Percentiles rank a stretch among this genome's conserved stretches.
These are phyloP conservation scores for Sungouiella thailandica DNA, from an alignment of 805 yeast species.

Conservation along the genomic window DNA sequence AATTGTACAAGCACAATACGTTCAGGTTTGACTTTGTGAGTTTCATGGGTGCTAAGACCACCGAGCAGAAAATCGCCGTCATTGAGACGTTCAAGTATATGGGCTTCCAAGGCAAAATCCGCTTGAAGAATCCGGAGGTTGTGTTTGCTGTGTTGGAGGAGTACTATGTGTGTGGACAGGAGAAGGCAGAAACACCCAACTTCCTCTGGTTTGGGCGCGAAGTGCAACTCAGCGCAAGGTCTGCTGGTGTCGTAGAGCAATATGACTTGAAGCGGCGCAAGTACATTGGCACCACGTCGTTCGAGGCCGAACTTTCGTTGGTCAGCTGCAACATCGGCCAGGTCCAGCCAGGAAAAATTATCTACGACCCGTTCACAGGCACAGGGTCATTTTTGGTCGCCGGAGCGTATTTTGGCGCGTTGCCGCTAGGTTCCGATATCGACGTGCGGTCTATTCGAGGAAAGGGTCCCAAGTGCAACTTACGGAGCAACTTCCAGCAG, in stretches of 20 bases:
- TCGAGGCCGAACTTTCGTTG: constrained; percentile 88
- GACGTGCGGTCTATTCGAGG: constrained; percentile 80
- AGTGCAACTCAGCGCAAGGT: constrained; percentile 58
- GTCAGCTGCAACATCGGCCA: constrained; percentile 86
- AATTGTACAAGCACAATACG: constrained; percentile 37
- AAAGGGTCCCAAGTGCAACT: constrained; percentile 47
- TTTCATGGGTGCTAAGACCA: constrained; percentile 61
- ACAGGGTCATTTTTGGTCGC: constrained; percentile 93
- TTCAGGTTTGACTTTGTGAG: constrained; percentile 84
- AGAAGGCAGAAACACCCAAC: constrained; percentile 46
- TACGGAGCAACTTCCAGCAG: constrained; percentile 66
- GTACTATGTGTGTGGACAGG: constrained; percentile 47
- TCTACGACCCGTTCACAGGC: constrained; percentile 95
- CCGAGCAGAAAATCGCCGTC: constrained; percentile 47
- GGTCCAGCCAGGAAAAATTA: constrained; percentile 55
- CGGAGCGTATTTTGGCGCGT: constrained; percentile 78
- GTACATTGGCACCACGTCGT: constrained; percentile 93
- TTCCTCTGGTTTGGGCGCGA: constrained; percentile 72
- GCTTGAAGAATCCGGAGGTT: constrained; percentile 71
- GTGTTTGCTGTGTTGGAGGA: constrained; percentile 71
- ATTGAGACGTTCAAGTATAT: constrained; percentile 72
- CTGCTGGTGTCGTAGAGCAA: constrained; percentile 60
- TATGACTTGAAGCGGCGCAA: constrained; percentile 79
- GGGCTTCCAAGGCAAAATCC: constrained; percentile 70
- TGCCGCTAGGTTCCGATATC: constrained; percentile 83